A percentile compares a stretch with the other conserved stretches of the same genome.
Evolutionary conservation across 2,329 filamentous ascomycete genomes (phyloP).

Genomic region (Emmonsia crescens): DNA sequence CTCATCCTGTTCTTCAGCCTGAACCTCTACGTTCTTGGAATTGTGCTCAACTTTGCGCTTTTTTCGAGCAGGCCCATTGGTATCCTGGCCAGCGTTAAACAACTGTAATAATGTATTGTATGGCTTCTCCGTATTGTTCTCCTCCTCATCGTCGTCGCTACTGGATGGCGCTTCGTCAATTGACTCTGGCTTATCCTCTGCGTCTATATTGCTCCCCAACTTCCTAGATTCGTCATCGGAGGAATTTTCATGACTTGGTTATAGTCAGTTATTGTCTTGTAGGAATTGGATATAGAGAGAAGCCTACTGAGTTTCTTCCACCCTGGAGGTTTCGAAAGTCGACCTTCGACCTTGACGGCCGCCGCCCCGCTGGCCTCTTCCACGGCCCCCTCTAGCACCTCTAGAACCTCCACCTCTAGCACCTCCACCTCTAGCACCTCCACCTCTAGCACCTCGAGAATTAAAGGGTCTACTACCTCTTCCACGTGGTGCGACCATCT

Average conservation of each 20-base stretch:
- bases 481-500: constrained; percentile 20
- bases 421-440: too few relatives aligned
- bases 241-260: background rate
- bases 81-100: constrained; percentile 34
- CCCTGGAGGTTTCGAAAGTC: constrained; percentile 2
- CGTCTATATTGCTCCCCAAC: background rate
- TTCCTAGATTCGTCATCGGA: background rate
- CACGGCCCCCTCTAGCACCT: constrained; percentile 25
- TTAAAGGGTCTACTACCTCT: constrained; percentile 10
- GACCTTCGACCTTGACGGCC: constrained; percentile 8
- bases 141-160: constrained; percentile 28
- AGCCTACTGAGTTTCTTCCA: constrained; percentile 1
- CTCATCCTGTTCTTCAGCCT: constrained; percentile 15
- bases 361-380: constrained; percentile 20
- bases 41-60: constrained; percentile 41
- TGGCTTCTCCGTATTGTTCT: constrained; percentile 30
- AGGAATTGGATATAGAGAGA: background rate
- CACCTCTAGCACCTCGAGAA: constrained; percentile 20
- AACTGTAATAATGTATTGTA: constrained; percentile 50
- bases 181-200: constrained; percentile 7
- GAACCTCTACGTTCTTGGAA: constrained; percentile 23
- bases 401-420: too few relatives aligned
- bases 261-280: background rate
- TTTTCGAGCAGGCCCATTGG: constrained; percentile 39
- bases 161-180: constrained; percentile 20